Percentiles rank a stretch among this genome's conserved stretches.
These are phyloP conservation scores for Penicillium turbatum DNA, from an alignment of 495 filamentous ascomycete genomes.

Conservation along the genomic window DNA sequence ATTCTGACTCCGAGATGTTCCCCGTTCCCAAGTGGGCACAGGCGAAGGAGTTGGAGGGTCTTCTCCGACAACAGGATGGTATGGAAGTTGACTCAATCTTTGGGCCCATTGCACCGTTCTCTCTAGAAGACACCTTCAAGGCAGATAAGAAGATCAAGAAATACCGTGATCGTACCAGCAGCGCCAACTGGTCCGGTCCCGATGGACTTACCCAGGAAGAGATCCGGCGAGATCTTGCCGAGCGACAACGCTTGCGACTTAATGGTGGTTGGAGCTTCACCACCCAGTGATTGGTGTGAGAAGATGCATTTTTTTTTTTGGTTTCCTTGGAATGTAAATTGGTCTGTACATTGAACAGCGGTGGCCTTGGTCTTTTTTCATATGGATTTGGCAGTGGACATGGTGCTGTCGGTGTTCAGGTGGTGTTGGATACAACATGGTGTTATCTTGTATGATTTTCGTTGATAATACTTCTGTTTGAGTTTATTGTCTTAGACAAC, in stretches of 20 bases:
- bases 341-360: slow-evolving; percentile 6
- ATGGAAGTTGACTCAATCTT: slow-evolving; percentile 86
- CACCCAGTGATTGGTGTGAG: not conserved
- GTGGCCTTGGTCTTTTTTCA: slow-evolving; percentile 1
- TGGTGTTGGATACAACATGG: slow-evolving; percentile 6
- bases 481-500: slow-evolving; percentile 12
- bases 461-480: slow-evolving; percentile 3
- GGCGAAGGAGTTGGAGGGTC: slow-evolving; percentile 66
- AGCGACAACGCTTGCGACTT: slow-evolving; percentile 70
- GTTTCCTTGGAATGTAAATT: too few species aligned
- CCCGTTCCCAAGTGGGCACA: slow-evolving; percentile 77
- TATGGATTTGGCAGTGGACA: not conserved
- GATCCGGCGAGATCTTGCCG: slow-evolving; percentile 72
- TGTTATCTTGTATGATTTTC: slow-evolving; percentile 17
- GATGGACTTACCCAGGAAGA: slow-evolving; percentile 89
- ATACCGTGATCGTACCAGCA: slow-evolving; percentile 83
- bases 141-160: slow-evolving; percentile 73
- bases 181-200: slow-evolving; percentile 83
- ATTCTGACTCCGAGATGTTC: slow-evolving; percentile 58
- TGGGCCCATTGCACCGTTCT: slow-evolving; percentile 76
- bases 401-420: slow-evolving; percentile 10
- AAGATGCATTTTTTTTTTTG: not conserved
- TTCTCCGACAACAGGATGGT: slow-evolving; percentile 71
- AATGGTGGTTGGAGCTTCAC: slow-evolving; percentile 82
- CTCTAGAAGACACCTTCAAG: slow-evolving; percentile 93